Evolutionary conservation across 2,329 filamentous ascomycete genomes (phyloP).

Genomic region (Camptophora hylomeconis): DNA sequence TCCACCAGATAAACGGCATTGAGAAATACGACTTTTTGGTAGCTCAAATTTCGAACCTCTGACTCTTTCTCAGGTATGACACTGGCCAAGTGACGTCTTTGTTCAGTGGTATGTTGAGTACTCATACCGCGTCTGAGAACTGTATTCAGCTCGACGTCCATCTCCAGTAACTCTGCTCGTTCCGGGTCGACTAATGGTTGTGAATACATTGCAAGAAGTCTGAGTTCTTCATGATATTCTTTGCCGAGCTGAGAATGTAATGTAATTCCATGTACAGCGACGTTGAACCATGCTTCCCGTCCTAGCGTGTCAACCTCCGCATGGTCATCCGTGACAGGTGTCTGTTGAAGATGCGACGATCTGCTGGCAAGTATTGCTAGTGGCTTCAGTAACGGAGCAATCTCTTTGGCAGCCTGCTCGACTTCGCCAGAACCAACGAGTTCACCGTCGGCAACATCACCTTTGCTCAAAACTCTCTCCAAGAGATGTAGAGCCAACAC

Average conservation of each 20-base stretch:
- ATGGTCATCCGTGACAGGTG: slow-evolving; percentile 27
- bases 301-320: slow-evolving; percentile 62
- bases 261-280: slow-evolving; percentile 84
- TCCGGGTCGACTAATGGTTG: slow-evolving; percentile 79
- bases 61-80: slow-evolving; percentile 63
- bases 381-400: slow-evolving; percentile 74
- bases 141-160: slow-evolving; percentile 92
- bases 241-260: slow-evolving; percentile 60
- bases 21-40: slow-evolving; percentile 82
- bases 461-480: slow-evolving; percentile 78
- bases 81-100: slow-evolving; percentile 64
- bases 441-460: slow-evolving; percentile 65
- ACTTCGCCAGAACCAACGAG: slow-evolving; percentile 65
- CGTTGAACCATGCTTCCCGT: slow-evolving; percentile 96
- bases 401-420: slow-evolving; percentile 72
- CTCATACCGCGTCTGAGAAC: slow-evolving; percentile 78
- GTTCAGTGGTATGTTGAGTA: slow-evolving; percentile 60
- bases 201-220: slow-evolving; percentile 74
- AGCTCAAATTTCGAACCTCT: slow-evolving; percentile 71
- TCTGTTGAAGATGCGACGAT: slow-evolving; percentile 26
- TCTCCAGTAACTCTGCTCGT: slow-evolving; percentile 79
- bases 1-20: slow-evolving; percentile 85
- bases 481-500: slow-evolving; percentile 75
- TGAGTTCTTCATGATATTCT: slow-evolving; percentile 62
- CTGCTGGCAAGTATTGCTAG: slow-evolving; percentile 71